Evolutionary conservation across 257 asterid genomes (phyloP), one percentile per base, ranked within the genome.

Genomic region (Jacaranda copaia): DNA sequence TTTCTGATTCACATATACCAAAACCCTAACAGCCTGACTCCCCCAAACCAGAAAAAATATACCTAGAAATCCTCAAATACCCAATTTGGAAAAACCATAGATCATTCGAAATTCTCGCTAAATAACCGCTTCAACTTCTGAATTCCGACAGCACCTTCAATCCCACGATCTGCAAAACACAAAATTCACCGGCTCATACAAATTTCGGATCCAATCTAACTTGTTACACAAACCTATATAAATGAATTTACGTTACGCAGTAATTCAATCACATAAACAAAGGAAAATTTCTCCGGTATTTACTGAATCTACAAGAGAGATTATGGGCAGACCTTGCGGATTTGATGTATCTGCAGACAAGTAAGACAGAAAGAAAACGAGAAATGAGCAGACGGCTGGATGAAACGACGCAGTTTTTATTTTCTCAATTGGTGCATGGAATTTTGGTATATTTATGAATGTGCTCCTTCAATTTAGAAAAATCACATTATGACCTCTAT

Each of bases 151-250:
- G 43, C 58, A 38, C 70, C 73, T 75, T 75, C 70, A 65, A 82
- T 64, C 64, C 65, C 13, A 53, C 83, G 63, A 71, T 71, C 86
- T 71, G 81, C 78, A 63, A 78, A 72, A 56, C 62, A 32, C 49
- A 57, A 46, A 70, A 70, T 10, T 20, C 42, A 15, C 39, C 49
- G 40, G 16, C 64, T 82, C 70, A 70, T 39, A 48, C 14, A 71
- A 69, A 45, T 52, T 55, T 75, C 85, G 75, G 76, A 82, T 51
- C 73, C 75, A 65, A 48, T n/a, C 60, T 65, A 61, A 19, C 72
- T 40, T 40, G 7, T 40, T 40, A 40, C 45, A 40, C 45, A 40
- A 4, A 40, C 45, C 45, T 40, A 40, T 40, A 40, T 40, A 40
- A 40, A 40, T 40, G 45, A 40, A 40, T 40, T 40, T 40, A 40